Percentiles rank a stretch among this genome's conserved stretches.
Evolutionary conservation across 2,329 filamentous ascomycete species (phyloP).

Genomic region (Mycosphaerella sp.): DNA sequence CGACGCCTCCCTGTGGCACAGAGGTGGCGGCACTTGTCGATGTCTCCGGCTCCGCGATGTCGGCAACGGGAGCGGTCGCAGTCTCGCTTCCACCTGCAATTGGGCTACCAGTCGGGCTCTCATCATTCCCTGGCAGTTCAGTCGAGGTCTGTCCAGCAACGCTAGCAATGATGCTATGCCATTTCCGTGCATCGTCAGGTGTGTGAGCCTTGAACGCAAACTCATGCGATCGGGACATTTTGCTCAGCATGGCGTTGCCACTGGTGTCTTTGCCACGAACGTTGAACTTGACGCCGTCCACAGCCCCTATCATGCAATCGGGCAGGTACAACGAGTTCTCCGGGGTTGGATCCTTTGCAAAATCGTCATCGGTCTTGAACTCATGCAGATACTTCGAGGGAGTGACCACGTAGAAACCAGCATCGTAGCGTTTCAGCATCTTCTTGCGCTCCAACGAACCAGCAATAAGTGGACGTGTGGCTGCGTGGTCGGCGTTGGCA

Average conservation of each 20-base stretch:
- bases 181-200: constrained; percentile 71
- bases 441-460: constrained; percentile 87
- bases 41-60: background rate
- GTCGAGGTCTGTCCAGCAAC: constrained; percentile 50
- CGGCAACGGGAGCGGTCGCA: background rate
- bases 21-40: background rate
- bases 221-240: constrained; percentile 73
- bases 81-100: constrained; percentile 12
- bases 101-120: constrained; percentile 35
- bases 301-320: constrained; percentile 71
- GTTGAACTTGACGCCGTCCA: constrained; percentile 77
- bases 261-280: constrained; percentile 91
- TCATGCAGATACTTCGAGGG: constrained; percentile 86
- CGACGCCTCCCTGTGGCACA: no score
- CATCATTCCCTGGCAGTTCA: constrained; percentile 36
- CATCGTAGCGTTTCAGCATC: constrained; percentile 73
- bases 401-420: constrained; percentile 85
- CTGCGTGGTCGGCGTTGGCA: constrained; percentile 77
- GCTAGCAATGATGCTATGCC: constrained; percentile 67
- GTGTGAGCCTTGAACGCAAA: constrained; percentile 83
- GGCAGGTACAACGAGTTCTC: constrained; percentile 89
- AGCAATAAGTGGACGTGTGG: constrained; percentile 78
- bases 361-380: constrained; percentile 85
- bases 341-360: constrained; percentile 66
- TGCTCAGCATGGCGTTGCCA: constrained; percentile 69